phyloP scores from a whole-genome alignment of 768 basidiomycete genomes.

The Psilocybe subaeruginosa region DNA sequence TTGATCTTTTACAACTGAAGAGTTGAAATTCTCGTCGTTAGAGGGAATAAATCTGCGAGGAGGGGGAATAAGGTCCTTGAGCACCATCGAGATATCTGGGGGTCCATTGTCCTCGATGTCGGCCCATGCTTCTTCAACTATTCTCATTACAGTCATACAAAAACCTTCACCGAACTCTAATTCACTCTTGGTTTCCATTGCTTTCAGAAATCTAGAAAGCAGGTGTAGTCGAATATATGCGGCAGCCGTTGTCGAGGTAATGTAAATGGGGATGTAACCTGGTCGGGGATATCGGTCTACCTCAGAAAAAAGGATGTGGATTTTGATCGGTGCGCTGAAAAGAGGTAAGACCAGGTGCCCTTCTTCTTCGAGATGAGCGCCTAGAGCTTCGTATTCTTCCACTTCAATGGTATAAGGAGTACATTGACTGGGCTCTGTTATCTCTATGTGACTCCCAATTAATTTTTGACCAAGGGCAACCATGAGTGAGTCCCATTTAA shows the following conservation, averaged over 20 bases:
- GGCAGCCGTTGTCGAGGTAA: constrained; percentile 69
- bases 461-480: constrained; percentile 57
- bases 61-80: constrained; percentile 58
- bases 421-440: constrained; percentile 14
- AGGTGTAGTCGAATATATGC: constrained; percentile 86
- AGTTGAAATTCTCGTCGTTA: background rate
- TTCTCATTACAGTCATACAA: constrained; percentile 68
- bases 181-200: constrained; percentile 55
- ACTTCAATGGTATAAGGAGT: constrained; percentile 37
- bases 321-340: constrained; percentile 62
- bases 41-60: constrained; percentile 14
- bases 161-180: constrained; percentile 73
- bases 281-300: constrained; percentile 45
- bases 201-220: constrained; percentile 63
- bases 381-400: constrained; percentile 58
- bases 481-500: constrained; percentile 59
- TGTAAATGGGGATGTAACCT: constrained; percentile 69
- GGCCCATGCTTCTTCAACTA: constrained; percentile 75
- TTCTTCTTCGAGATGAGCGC: constrained; percentile 49
- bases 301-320: constrained; percentile 66
- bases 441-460: constrained; percentile 41
- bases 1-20: background rate
- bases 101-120: constrained; percentile 68
- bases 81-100: constrained; percentile 71
- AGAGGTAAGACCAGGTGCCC: constrained; percentile 62